These are phyloP conservation scores for Cladochytrium replicatum DNA, from an alignment of 192 early-diverging fungal genomes.

Conservation along the genomic window DNA sequence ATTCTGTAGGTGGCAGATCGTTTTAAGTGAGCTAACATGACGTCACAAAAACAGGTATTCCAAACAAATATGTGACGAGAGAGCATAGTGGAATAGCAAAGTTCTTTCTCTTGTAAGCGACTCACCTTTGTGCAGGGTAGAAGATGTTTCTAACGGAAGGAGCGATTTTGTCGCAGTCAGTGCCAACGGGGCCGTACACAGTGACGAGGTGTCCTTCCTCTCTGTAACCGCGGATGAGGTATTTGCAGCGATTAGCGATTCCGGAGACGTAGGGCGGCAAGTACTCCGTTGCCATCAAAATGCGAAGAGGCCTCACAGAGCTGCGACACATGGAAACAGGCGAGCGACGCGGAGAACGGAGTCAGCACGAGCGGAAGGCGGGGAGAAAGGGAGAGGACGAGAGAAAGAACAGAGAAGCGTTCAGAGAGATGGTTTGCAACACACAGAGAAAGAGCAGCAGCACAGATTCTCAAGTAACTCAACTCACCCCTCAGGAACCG, in stretches of 20 bases:
- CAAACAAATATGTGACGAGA: neutral
- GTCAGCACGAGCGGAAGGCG: too few species aligned
- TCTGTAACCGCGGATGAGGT: constrained; percentile 28
- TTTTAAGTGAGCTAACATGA: constrained; percentile 3
- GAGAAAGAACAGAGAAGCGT: too few species aligned
- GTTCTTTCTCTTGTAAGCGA: neutral
- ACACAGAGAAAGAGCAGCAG: too few species aligned
- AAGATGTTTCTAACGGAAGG: constrained; percentile 29
- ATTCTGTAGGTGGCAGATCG: constrained; percentile 13
- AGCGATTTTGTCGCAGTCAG: constrained; percentile 31
- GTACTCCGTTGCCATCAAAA: constrained; percentile 42
- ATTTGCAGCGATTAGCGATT: constrained; percentile 43
- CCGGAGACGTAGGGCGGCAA: constrained; percentile 43
- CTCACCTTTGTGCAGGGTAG: constrained; percentile 31
- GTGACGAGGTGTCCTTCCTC: constrained; percentile 37
- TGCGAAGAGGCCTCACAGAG: constrained; percentile 27
- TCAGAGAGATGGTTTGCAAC: too few species aligned
- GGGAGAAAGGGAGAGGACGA: too few species aligned
- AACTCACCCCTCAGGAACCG: too few species aligned
- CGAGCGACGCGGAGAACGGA: too few species aligned
- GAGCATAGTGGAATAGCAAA: neutral
- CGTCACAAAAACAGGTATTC: neutral
- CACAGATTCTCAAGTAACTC: too few species aligned
- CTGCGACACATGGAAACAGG: too few species aligned
- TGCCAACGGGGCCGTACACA: constrained; percentile 23